phyloP scores from a whole-genome alignment of 768 basidiomycete genomes.

The Fibroporia radiculosa region DNA sequence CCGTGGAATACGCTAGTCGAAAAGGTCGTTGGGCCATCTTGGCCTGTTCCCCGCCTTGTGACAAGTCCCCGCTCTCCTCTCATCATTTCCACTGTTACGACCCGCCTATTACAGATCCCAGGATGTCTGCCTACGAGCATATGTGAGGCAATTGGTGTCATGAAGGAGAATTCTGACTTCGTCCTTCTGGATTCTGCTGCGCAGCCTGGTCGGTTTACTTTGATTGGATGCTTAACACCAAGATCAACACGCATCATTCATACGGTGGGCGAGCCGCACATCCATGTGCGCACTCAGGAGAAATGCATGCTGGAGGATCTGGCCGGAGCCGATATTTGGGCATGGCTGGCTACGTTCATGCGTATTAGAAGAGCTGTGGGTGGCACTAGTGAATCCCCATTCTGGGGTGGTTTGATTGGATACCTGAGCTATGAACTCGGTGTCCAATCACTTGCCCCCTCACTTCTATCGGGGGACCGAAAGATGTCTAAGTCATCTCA shows the following conservation, averaged over 20 bases:
- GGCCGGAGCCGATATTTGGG: slow-evolving; percentile 53
- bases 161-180: slow-evolving; percentile 52
- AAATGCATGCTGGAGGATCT: slow-evolving; percentile 34
- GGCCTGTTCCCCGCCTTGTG: slow-evolving; percentile 41
- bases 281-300: slow-evolving; percentile 37
- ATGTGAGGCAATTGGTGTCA: slow-evolving; percentile 57
- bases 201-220: slow-evolving; percentile 65
- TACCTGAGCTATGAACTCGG: slow-evolving; percentile 78
- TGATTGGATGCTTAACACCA: slow-evolving; percentile 53
- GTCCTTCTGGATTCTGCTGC: slow-evolving; percentile 72
- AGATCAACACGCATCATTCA: slow-evolving; percentile 54
- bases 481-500: no score
- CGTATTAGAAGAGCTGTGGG: slow-evolving; percentile 35
- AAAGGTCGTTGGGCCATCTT: slow-evolving; percentile 39
- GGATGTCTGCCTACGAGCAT: slow-evolving; percentile 36
- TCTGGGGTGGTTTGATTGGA: slow-evolving; percentile 81
- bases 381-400: slow-evolving; percentile 52
- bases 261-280: slow-evolving; percentile 38
- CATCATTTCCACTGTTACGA: slow-evolving; percentile 26
- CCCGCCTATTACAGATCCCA: slow-evolving; percentile 35
- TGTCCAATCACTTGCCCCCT: slow-evolving; percentile 43
- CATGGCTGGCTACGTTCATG: slow-evolving; percentile 72
- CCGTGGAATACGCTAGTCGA: slow-evolving; percentile 35
- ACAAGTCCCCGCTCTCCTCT: slow-evolving; percentile 20
- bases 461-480: slow-evolving; percentile 19